Evolutionary conservation across 306 rosid species (phyloP).

Genomic region (Rosa persica): DNA sequence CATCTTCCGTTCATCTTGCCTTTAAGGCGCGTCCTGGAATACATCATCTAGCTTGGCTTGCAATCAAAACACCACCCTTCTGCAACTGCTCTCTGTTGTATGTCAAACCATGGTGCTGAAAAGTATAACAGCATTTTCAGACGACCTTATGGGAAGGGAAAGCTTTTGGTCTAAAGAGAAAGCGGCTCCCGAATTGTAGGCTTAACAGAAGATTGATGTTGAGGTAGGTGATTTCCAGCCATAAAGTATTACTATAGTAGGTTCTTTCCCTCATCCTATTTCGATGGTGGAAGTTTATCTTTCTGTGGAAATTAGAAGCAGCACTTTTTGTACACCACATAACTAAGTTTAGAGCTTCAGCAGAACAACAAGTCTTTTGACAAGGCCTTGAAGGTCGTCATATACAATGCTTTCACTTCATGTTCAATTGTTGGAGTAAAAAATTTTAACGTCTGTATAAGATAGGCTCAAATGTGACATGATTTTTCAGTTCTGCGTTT

Average conservation of each 20-base stretch:
- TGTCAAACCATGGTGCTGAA: slow-evolving; percentile 29
- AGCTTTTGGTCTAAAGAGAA: slow-evolving; percentile 8
- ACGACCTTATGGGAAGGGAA: slow-evolving; percentile 29
- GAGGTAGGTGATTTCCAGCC: slow-evolving; percentile 34
- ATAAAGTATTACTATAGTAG: slow-evolving; percentile 26
- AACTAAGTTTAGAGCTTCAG: slow-evolving; percentile 37
- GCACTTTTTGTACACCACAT: slow-evolving; percentile 32
- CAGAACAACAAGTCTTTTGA: slow-evolving; percentile 25
- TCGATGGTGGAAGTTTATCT: slow-evolving; percentile 8
- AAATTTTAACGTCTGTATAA: no score
- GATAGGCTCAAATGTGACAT: no score
- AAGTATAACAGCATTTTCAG: no score
- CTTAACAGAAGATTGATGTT: background rate
- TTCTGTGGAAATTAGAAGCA: slow-evolving; percentile 26
- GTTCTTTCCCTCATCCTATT: slow-evolving; percentile 23
- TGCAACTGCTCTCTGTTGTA: slow-evolving; percentile 17
- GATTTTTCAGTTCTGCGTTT: no score
- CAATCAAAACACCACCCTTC: slow-evolving; percentile 27
- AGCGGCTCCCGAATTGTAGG: slow-evolving; percentile 15
- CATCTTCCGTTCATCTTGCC: slow-evolving; percentile 39
- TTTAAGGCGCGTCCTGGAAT: slow-evolving; percentile 34
- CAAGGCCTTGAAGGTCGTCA: slow-evolving; percentile 16
- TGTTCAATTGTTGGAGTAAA: slow-evolving; percentile 9
- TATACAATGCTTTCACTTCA: slow-evolving; percentile 4
- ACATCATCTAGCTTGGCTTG: slow-evolving; percentile 30